phyloP scores from a whole-genome alignment of 371 early-diverging fungal genomes.

The Capillidium heterosporum region DNA sequence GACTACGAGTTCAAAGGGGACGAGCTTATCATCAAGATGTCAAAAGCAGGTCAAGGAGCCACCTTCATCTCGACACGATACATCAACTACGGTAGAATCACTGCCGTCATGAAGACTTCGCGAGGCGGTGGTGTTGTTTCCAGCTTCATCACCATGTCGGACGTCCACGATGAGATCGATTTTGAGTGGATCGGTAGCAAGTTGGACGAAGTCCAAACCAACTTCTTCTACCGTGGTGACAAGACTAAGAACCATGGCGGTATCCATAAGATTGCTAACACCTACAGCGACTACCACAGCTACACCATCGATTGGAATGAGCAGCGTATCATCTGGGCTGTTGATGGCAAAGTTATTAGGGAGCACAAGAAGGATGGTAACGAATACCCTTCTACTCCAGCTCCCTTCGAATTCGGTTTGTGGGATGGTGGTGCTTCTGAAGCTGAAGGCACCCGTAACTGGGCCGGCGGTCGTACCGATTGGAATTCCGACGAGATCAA shows the following conservation, averaged over 20 bases:
- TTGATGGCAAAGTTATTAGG: constrained; percentile 26
- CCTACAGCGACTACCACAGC: constrained; percentile 12
- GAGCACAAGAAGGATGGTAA: constrained; percentile 12
- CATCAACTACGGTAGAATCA: constrained; percentile 31
- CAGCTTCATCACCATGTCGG: constrained; percentile 35
- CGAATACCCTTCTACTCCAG: constrained; percentile 30
- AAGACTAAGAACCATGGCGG: constrained; percentile 14
- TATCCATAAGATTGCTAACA: constrained; percentile 9
- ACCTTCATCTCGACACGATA: constrained; percentile 11
- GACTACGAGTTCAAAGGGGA: not conserved
- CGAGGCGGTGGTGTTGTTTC: constrained; percentile 35
- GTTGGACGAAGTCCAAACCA: constrained; percentile 30
- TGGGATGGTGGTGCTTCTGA: constrained; percentile 50
- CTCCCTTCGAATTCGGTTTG: constrained; percentile 34
- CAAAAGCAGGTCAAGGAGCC: not conserved
- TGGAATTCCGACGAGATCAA: constrained; percentile 14
- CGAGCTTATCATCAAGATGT: not conserved
- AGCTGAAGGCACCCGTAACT: constrained; percentile 31
- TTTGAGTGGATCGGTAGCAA: constrained; percentile 46
- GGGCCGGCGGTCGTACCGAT: constrained; percentile 43
- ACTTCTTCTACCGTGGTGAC: constrained; percentile 43
- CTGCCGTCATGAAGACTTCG: constrained; percentile 29
- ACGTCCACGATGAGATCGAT: constrained; percentile 48
- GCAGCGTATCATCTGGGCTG: constrained; percentile 26
- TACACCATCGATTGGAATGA: constrained; percentile 35